Conservation (phyloP, 1,284 basidiomycete genomes). For the Naganishia liquefaciens region DNA sequence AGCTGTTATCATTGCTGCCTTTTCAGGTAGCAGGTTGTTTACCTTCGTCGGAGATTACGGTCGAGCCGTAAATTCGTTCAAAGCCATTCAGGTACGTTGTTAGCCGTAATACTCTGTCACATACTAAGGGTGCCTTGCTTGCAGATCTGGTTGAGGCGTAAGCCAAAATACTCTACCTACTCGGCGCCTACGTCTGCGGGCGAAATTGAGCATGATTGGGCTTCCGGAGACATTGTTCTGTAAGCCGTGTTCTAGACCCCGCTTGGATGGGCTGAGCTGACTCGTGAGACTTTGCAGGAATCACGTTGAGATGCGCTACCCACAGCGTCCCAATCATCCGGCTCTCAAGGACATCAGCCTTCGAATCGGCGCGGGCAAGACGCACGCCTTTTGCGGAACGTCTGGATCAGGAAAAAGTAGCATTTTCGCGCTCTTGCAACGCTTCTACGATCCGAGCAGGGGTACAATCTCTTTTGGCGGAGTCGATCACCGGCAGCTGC, state of each 20-base stretch:
- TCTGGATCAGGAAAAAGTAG: conserved; percentile 37
- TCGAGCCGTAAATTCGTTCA: conserved; percentile 39
- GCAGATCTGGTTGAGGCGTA: conserved; percentile 43
- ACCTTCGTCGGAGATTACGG: conserved; percentile 46
- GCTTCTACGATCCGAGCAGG: conserved; percentile 54
- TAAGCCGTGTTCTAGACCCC: neutral
- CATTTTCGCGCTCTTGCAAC: conserved; percentile 51
- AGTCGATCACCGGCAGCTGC: conserved; percentile 49
- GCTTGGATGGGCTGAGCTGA: too few relatives aligned
- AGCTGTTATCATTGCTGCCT: conserved; percentile 51
- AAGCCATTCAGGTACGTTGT: conserved; percentile 38
- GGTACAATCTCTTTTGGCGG: conserved; percentile 53
- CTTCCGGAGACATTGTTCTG: conserved; percentile 36
- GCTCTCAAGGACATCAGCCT: conserved; percentile 39
- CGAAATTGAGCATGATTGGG: conserved; percentile 22
- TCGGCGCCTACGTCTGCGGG: neutral
- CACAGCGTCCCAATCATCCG: conserved; percentile 40
- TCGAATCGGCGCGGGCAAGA: conserved; percentile 40
- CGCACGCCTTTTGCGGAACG: conserved; percentile 45
- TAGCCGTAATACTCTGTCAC: neutral
- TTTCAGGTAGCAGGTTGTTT: conserved; percentile 42
- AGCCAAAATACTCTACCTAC: conserved; percentile 35
- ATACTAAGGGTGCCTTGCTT: neutral
- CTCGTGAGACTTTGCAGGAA: conserved; percentile 16
- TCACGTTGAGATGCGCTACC: conserved; percentile 43